Evolutionary conservation across 495 filamentous ascomycete genomes (phyloP).

Genomic region (Neurospora sp.): DNA sequence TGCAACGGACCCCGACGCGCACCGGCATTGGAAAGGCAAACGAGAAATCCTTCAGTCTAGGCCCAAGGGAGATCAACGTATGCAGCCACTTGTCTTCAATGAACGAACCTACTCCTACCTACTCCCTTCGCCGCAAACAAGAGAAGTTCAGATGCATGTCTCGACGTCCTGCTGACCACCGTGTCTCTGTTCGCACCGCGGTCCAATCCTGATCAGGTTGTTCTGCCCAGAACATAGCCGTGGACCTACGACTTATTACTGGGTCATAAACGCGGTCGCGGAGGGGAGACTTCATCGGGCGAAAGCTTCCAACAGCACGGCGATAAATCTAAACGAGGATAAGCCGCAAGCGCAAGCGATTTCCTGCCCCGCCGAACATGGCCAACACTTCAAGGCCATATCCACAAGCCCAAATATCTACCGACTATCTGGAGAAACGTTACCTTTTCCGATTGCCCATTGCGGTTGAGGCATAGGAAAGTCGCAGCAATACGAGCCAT

Average conservation of each 20-base stretch:
- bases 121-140: not conserved
- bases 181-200: not conserved
- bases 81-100: not conserved
- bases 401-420: not conserved
- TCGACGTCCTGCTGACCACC: not conserved
- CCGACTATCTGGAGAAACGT: not conserved
- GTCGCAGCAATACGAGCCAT: not conserved
- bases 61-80: not conserved
- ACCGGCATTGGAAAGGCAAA: not conserved
- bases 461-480: not conserved
- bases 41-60: not conserved
- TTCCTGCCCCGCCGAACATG: not conserved
- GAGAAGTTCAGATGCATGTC: not conserved
- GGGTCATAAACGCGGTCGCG: not conserved
- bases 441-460: not conserved
- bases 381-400: not conserved
- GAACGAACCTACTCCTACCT: not conserved
- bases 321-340: not conserved
- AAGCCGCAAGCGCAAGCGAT: not conserved
- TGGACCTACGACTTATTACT: not conserved
- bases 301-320: not conserved
- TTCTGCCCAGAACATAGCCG: not conserved
- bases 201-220: not conserved
- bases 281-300: not conserved
- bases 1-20: not conserved